Percentiles rank a stretch among this genome's conserved stretches.
Conservation (phyloP, 2,329 filamentous ascomycete species). For the Colletotrichum noveboracense region DNA sequence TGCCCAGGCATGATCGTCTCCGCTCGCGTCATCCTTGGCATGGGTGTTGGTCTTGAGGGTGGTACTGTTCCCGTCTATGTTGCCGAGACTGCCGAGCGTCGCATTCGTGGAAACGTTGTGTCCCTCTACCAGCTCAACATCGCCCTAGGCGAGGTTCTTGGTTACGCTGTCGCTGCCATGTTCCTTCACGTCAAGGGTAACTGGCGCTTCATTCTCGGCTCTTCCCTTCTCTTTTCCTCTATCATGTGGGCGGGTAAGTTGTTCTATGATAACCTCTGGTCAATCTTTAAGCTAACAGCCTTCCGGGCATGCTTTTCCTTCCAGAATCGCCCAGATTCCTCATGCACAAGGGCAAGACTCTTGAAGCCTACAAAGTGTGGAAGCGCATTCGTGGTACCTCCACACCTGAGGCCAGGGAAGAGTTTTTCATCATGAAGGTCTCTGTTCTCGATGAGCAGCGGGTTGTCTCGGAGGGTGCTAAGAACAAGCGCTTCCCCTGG, state of each 20-base stretch:
- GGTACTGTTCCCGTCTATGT: conserved; percentile 79
- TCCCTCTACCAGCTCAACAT: conserved; percentile 80
- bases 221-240: conserved; percentile 68
- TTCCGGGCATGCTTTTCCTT: conserved; percentile 65
- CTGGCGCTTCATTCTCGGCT: conserved; percentile 78
- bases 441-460: conserved; percentile 63
- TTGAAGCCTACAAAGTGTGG: conserved; percentile 65
- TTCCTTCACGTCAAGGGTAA: conserved; percentile 73
- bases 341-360: conserved; percentile 64
- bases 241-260: conserved; percentile 44
- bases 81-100: conserved; percentile 72
- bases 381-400: conserved; percentile 71
- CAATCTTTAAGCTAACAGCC: rapidly evolving
- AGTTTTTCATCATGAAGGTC: conserved; percentile 77
- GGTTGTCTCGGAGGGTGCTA: conserved; percentile 52
- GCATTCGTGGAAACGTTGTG: conserved; percentile 73
- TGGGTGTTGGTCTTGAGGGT: conserved; percentile 75
- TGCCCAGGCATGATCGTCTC: conserved; percentile 65
- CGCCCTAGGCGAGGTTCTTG: conserved; percentile 75
- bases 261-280: background rate
- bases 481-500: conserved; percentile 67
- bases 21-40: conserved; percentile 70
- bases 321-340: conserved; percentile 73
- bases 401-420: conserved; percentile 63
- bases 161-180: conserved; percentile 75